A percentile compares a stretch with the other conserved stretches of the same genome.
These are phyloP conservation scores for Gossypium stocksii DNA, from an alignment of 345 rosid species.

Conservation along the genomic window DNA sequence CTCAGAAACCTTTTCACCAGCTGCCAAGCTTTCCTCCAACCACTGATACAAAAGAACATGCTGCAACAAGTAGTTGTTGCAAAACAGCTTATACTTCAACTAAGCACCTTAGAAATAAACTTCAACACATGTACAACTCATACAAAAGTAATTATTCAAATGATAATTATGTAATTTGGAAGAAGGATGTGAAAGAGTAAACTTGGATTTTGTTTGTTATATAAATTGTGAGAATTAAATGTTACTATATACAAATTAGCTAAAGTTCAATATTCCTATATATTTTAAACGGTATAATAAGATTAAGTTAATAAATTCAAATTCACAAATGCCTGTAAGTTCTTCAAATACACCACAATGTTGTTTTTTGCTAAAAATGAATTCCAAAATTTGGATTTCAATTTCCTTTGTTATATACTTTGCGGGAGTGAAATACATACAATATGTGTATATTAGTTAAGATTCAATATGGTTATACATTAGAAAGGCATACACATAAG, in stretches of 20 bases:
- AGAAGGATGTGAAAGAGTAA: neutral
- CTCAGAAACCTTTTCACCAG: slow-evolving; percentile 64
- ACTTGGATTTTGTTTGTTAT: neutral
- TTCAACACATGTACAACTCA: neutral
- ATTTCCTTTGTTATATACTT: neutral
- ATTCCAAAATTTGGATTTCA: neutral
- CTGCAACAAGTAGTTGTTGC: slow-evolving; percentile 34
- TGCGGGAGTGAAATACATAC: neutral
- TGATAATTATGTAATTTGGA: neutral
- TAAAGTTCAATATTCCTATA: neutral
- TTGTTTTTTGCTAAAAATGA: neutral
- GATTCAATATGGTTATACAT: neutral
- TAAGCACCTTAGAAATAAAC: neutral
- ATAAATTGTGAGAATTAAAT: neutral
- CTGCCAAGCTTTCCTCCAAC: slow-evolving; percentile 77
- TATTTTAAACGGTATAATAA: neutral
- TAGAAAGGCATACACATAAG: neutral
- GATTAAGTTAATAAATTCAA: neutral
- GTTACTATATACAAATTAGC: neutral
- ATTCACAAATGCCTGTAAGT: neutral
- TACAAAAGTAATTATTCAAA: neutral
- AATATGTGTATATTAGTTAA: neutral
- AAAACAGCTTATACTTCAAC: neutral
- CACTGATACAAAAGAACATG: slow-evolving; percentile 61
- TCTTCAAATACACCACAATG: neutral